These are phyloP conservation scores for Carex littledalei DNA, from an alignment of 176 grass and related monocot species.

Conservation along the genomic window DNA sequence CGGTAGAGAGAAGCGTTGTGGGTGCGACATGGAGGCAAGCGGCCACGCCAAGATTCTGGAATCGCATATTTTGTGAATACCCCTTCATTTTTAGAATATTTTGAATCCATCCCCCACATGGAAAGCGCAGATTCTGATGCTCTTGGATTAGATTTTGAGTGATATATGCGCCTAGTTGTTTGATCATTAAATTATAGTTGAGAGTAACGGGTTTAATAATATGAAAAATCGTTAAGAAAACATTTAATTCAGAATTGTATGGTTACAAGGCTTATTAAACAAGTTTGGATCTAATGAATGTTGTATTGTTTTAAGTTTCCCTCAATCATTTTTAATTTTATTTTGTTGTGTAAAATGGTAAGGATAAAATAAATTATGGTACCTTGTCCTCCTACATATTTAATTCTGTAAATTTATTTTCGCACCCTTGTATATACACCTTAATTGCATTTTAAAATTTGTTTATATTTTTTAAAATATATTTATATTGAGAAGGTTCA, in stretches of 20 bases:
- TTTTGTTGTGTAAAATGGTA: too few species aligned
- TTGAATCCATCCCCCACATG: too few species aligned
- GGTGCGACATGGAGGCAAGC: not conserved
- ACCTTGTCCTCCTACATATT: not conserved
- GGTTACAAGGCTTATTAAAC: not conserved
- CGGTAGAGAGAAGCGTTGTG: not conserved
- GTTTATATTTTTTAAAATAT: not conserved
- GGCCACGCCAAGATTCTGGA: constrained; percentile 16
- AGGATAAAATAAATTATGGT: too few species aligned
- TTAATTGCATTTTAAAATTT: not conserved
- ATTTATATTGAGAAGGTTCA: not conserved
- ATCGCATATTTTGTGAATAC: not conserved
- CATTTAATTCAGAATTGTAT: not conserved
- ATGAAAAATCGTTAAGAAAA: not conserved
- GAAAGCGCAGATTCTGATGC: not conserved
- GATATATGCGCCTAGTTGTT: not conserved
- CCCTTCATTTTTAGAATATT: not conserved
- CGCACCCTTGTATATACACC: too few species aligned
- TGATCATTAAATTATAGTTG: not conserved
- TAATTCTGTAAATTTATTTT: not conserved
- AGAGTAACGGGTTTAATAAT: not conserved
- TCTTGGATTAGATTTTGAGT: too few species aligned
- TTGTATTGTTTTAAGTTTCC: too few species aligned
- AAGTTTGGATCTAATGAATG: not conserved
- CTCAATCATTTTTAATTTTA: too few species aligned